These are phyloP conservation scores for Exophiala dermatitidis DNA, from an alignment of 2,329 filamentous ascomycete genomes.

Conservation along the genomic window DNA sequence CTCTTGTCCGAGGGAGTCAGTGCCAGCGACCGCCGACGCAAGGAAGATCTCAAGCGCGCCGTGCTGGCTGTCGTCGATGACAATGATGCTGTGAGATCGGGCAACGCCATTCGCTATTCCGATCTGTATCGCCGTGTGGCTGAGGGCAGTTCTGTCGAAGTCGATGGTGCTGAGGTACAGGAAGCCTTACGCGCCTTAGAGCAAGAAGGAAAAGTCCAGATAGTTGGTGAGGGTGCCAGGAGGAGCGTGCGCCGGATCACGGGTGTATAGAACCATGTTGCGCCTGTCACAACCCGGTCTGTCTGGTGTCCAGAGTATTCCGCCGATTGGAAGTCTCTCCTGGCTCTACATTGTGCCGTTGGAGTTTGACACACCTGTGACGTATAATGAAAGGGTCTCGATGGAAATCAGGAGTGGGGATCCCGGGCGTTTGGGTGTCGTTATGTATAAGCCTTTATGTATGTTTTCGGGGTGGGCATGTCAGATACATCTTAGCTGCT, in stretches of 20 bases:
- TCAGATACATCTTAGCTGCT: no score
- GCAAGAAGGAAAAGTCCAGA: slow-evolving; percentile 72
- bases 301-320: no score
- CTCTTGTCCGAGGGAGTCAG: slow-evolving; percentile 90
- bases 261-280: slow-evolving; percentile 30
- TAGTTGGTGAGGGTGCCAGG: slow-evolving; percentile 77
- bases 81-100: slow-evolving; percentile 38
- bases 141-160: slow-evolving; percentile 60
- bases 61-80: slow-evolving; percentile 69
- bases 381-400: no score
- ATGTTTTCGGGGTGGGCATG: no score
- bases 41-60: slow-evolving; percentile 75
- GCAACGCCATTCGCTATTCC: slow-evolving; percentile 64
- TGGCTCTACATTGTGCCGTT: no score
- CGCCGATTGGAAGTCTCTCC: no score
- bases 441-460: no score
- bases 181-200: slow-evolving; percentile 75
- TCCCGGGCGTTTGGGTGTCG: no score
- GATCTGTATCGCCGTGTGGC: slow-evolving; percentile 67
- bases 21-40: slow-evolving; percentile 73
- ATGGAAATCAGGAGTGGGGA: no score
- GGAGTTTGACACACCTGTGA: no score
- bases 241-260: slow-evolving; percentile 72
- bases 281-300: no score
- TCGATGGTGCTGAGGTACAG: slow-evolving; percentile 74